phyloP scores from a whole-genome alignment of 371 early-diverging fungal genomes.

The Enterospora canceri region DNA sequence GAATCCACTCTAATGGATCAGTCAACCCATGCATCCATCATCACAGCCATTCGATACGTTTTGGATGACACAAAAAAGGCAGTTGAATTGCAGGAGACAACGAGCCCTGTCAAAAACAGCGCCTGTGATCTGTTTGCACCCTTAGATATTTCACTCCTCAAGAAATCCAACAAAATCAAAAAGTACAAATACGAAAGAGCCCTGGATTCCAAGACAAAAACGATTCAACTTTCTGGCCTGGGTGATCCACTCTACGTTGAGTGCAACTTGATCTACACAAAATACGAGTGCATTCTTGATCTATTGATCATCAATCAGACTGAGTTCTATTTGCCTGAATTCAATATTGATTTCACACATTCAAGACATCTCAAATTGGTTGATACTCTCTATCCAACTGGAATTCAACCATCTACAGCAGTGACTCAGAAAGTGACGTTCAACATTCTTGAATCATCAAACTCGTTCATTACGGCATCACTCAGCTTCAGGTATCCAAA shows the following conservation, averaged over 20 bases:
- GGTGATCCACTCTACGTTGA: constrained; percentile 95
- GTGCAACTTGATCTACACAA: constrained; percentile 79
- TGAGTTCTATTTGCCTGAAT: constrained; percentile 75
- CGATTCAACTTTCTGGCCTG: constrained; percentile 83
- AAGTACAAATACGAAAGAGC: constrained; percentile 5
- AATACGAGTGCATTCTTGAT: constrained; percentile 77
- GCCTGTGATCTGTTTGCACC: not conserved
- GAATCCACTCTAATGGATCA: constrained; percentile 27
- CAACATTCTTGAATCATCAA: constrained; percentile 39
- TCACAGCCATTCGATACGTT: constrained; percentile 12
- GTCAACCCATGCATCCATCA: constrained; percentile 37
- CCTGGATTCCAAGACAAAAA: constrained; percentile 55
- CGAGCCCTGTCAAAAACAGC: not conserved
- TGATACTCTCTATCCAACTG: constrained; percentile 1
- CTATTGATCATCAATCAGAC: constrained; percentile 94
- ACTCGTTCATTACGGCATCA: constrained; percentile 49
- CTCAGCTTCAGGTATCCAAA: constrained; percentile 39
- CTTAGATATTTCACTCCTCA: constrained; percentile 7
- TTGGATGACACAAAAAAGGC: not conserved
- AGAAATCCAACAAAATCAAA: not conserved
- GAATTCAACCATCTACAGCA: constrained; percentile 17
- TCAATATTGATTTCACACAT: constrained; percentile 84
- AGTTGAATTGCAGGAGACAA: not conserved
- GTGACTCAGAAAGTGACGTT: constrained; percentile 15
- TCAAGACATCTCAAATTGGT: constrained; percentile 73